phyloP scores from a whole-genome alignment of 2,329 filamentous ascomycete genomes.

The Periconia macrospinosa region DNA sequence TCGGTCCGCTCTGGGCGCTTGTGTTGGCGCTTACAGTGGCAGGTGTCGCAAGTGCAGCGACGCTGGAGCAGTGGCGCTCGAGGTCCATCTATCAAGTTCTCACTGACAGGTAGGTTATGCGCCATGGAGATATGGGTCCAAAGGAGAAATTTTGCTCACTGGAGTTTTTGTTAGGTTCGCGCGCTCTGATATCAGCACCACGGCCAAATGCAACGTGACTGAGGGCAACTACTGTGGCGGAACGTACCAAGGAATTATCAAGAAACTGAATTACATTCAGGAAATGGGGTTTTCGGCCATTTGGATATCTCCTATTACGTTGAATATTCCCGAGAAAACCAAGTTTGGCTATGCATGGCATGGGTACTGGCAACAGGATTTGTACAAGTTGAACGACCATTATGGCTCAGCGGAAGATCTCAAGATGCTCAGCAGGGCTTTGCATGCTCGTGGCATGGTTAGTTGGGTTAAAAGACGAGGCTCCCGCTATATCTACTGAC shows the following conservation, averaged over 20 bases:
- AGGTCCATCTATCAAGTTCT: conserved; percentile 48
- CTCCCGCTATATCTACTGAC: neutral
- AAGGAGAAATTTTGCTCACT: neutral
- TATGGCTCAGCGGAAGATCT: conserved; percentile 64
- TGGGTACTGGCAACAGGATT: conserved; percentile 57
- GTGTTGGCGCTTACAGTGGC: neutral
- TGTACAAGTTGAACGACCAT: conserved; percentile 58
- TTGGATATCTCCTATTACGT: conserved; percentile 49
- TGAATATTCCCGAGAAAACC: conserved; percentile 46
- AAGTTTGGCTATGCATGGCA: conserved; percentile 50
- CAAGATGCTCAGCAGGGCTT: conserved; percentile 56
- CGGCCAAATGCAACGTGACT: conserved; percentile 39
- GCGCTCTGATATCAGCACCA: conserved; percentile 43
- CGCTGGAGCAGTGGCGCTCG: conserved; percentile 41
- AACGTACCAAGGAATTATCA: conserved; percentile 48
- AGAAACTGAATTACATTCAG: conserved; percentile 51
- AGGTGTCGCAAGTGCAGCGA: conserved; percentile 22
- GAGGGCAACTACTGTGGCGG: conserved; percentile 49
- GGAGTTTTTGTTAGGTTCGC: conserved; percentile 34
- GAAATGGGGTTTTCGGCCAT: conserved; percentile 50
- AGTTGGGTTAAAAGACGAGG: neutral
- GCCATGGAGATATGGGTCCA: conserved; percentile 10
- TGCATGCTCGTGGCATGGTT: conserved; percentile 60
- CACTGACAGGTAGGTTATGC: conserved; percentile 22
- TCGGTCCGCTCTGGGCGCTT: neutral